phyloP scores from a whole-genome alignment of 371 early-diverging fungal genomes.

The Circinella minor region DNA sequence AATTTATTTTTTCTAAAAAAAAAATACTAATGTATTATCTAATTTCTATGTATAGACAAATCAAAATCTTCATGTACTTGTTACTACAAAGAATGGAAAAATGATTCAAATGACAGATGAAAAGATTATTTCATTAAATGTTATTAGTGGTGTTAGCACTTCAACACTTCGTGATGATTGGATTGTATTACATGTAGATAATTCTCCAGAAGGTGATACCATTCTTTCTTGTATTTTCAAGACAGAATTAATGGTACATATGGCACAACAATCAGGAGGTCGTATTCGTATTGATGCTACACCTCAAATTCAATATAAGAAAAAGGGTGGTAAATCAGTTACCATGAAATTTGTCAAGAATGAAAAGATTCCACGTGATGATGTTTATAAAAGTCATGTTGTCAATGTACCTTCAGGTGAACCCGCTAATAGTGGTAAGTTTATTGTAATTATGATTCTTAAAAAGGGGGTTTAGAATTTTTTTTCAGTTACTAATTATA shows the following conservation, averaged over 20 bases:
- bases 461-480: background rate
- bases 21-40: no score
- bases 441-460: background rate
- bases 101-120: slow-evolving; percentile 58
- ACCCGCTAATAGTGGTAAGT: slow-evolving; percentile 65
- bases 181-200: slow-evolving; percentile 74
- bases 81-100: slow-evolving; percentile 61
- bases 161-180: slow-evolving; percentile 85
- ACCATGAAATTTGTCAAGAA: slow-evolving; percentile 82
- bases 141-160: slow-evolving; percentile 61
- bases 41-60: slow-evolving; percentile 44
- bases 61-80: slow-evolving; percentile 62
- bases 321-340: slow-evolving; percentile 78
- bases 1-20: no score
- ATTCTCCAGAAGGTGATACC: slow-evolving; percentile 64
- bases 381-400: slow-evolving; percentile 78
- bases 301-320: slow-evolving; percentile 67
- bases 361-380: slow-evolving; percentile 60
- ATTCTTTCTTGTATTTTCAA: slow-evolving; percentile 70
- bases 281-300: slow-evolving; percentile 64
- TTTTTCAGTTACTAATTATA: background rate
- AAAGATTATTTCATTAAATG: slow-evolving; percentile 54
- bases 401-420: slow-evolving; percentile 74
- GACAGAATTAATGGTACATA: slow-evolving; percentile 82
- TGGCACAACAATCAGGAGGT: slow-evolving; percentile 59